Percentiles rank a stretch among this genome's conserved stretches.
These are phyloP conservation scores for Tetrahymena elliotti DNA, from an alignment of 73 alveolate genomes.

Conservation along the genomic window DNA sequence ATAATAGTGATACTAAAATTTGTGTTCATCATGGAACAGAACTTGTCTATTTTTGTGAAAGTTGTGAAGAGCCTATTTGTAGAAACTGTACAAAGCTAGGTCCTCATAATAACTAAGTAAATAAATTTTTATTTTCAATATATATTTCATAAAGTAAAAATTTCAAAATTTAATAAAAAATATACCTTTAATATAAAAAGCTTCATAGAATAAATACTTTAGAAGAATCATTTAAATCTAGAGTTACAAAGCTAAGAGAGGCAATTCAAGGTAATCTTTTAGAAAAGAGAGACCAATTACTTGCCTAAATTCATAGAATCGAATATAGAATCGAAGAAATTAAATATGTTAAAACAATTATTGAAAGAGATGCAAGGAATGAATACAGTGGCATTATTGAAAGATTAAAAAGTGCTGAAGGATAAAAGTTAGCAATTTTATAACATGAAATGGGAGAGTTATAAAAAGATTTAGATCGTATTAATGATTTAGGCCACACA, in stretches of 20 bases:
- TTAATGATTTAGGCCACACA: slow-evolving; percentile 66
- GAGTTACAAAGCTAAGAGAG: slow-evolving; percentile 63
- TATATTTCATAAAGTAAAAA: neutral
- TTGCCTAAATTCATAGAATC: slow-evolving; percentile 71
- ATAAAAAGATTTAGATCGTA: slow-evolving; percentile 88
- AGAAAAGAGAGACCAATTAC: slow-evolving; percentile 80
- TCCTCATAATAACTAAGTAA: slow-evolving; percentile 84
- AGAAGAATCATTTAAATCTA: slow-evolving; percentile 84
- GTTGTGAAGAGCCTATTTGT: slow-evolving; percentile 93
- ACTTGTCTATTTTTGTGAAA: slow-evolving; percentile 81
- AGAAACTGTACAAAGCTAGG: slow-evolving; percentile 92
- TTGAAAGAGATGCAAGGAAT: slow-evolving; percentile 85
- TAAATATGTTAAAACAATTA: slow-evolving; percentile 77
- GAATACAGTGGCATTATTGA: slow-evolving; percentile 93
- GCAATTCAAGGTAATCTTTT: slow-evolving; percentile 68
- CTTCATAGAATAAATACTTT: slow-evolving; percentile 81
- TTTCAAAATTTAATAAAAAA: neutral
- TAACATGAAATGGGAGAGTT: slow-evolving; percentile 87
- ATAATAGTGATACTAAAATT: neutral
- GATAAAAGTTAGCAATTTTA: slow-evolving; percentile 90
- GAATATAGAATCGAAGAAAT: slow-evolving; percentile 82
- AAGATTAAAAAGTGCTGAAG: slow-evolving; percentile 90
- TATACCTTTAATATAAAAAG: neutral
- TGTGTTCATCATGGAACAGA: slow-evolving; percentile 71
- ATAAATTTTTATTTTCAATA: neutral